A percentile compares a stretch with the other conserved stretches of the same genome.
phyloP scores from a whole-genome alignment of 2,329 filamentous ascomycete species.

The Aplosporella prunicola region DNA sequence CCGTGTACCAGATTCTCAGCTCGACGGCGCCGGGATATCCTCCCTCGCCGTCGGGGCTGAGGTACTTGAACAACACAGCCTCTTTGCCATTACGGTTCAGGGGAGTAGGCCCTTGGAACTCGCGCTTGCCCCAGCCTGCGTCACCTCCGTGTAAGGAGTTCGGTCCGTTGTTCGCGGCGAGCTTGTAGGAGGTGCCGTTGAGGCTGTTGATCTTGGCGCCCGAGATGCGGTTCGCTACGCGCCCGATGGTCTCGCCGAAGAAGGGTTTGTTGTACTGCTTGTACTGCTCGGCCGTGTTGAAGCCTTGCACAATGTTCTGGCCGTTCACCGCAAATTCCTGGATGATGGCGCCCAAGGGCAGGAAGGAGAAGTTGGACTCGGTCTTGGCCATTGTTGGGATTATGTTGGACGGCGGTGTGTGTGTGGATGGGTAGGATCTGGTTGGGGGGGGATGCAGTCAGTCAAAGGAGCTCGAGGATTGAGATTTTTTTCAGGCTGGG shows the following conservation, averaged over 20 bases:
- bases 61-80: slow-evolving; percentile 39
- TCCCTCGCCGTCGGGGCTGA: slow-evolving; percentile 74
- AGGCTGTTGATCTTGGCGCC: slow-evolving; percentile 60
- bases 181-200: slow-evolving; percentile 60
- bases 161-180: slow-evolving; percentile 66
- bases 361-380: slow-evolving; percentile 36
- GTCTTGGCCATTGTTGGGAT: slow-evolving; percentile 4
- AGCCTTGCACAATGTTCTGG: slow-evolving; percentile 81
- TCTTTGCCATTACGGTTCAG: slow-evolving; percentile 38
- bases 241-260: slow-evolving; percentile 92
- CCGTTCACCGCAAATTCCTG: slow-evolving; percentile 70
- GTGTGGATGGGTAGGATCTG: neutral
- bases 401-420: neutral
- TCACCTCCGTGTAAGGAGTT: slow-evolving; percentile 52
- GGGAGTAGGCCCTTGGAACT: slow-evolving; percentile 62
- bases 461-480: too few relatives aligned
- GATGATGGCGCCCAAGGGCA: slow-evolving; percentile 70
- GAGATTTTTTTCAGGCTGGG: too few relatives aligned
- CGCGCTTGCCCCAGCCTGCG: slow-evolving; percentile 70
- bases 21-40: slow-evolving; percentile 83
- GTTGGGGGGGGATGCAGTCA: too few relatives aligned
- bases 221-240: slow-evolving; percentile 69
- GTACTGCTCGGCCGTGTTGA: slow-evolving; percentile 68
- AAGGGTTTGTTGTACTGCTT: slow-evolving; percentile 63
- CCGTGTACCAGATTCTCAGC: slow-evolving; percentile 67